Percentiles rank a stretch among this genome's conserved stretches.
Conservation (phyloP, 2,329 filamentous ascomycete species). For the Calycina herbarum region DNA sequence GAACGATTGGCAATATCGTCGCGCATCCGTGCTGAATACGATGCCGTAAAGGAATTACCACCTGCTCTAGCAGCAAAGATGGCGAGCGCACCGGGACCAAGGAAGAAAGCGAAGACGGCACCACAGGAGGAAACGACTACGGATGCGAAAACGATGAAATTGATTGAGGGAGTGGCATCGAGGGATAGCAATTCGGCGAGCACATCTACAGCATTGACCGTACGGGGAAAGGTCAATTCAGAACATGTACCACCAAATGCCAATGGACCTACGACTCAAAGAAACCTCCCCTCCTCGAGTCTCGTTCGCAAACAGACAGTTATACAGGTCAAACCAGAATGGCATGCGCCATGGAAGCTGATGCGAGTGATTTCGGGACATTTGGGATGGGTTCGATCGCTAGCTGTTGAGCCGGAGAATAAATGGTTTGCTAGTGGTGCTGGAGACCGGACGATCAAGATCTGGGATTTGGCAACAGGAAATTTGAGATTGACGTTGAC, state of each 20-base stretch:
- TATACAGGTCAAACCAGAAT: constrained; percentile 77
- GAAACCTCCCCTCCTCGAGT: constrained; percentile 52
- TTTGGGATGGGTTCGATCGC: constrained; percentile 85
- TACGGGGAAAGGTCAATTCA: constrained; percentile 46
- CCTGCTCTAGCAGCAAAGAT: constrained; percentile 77
- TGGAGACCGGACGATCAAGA: constrained; percentile 96
- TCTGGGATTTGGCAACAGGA: constrained; percentile 93
- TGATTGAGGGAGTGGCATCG: constrained; percentile 64
- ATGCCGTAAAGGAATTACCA: constrained; percentile 73
- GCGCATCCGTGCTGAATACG: constrained; percentile 63
- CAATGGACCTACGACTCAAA: constrained; percentile 52
- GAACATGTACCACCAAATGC: constrained; percentile 51
- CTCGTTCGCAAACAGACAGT: constrained; percentile 60
- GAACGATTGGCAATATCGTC: constrained; percentile 33
- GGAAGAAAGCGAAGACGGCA: constrained; percentile 59
- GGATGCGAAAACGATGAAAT: constrained; percentile 56
- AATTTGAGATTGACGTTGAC: constrained; percentile 83
- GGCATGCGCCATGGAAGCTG: constrained; percentile 98
- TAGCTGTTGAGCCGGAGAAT: constrained; percentile 94
- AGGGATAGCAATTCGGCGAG: constrained; percentile 38
- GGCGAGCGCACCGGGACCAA: constrained; percentile 61
- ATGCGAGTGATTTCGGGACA: constrained; percentile 98
- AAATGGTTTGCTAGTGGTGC: constrained; percentile 97
- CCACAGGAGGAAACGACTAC: constrained; percentile 33
- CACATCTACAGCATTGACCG: constrained; percentile 57